Evolutionary conservation across 257 asterid genomes (phyloP).

Genomic region (Solanum sitiens): DNA sequence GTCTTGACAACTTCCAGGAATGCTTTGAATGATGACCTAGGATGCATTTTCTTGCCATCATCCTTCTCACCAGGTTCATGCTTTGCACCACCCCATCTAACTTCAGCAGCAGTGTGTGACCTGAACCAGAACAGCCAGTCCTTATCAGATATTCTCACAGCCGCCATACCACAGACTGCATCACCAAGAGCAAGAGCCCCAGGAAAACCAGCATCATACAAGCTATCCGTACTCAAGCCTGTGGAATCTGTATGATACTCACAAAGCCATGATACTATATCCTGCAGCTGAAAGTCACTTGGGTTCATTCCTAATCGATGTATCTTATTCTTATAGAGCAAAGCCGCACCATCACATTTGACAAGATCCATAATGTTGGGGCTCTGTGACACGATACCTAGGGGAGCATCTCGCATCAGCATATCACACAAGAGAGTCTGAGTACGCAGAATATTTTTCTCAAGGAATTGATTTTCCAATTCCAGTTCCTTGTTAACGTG

Average conservation of each 20-base stretch:
- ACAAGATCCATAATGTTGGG: conserved; percentile 89
- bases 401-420: conserved; percentile 79
- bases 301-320: conserved; percentile 62
- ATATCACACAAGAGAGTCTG: conserved; percentile 88
- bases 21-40: conserved; percentile 84
- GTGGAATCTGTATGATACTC: conserved; percentile 84
- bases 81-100: conserved; percentile 93
- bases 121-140: conserved; percentile 98
- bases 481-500: conserved; percentile 90
- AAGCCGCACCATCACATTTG: conserved; percentile 74
- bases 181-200: conserved; percentile 85
- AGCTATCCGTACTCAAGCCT: conserved; percentile 84
- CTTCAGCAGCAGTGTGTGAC: conserved; percentile 75
- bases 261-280: conserved; percentile 75
- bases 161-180: conserved; percentile 90
- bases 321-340: conserved; percentile 44
- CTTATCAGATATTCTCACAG: conserved; percentile 59
- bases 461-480: conserved; percentile 64
- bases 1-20: conserved; percentile 81
- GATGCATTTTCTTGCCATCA: conserved; percentile 84
- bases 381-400: conserved; percentile 79
- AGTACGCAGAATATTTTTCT: conserved; percentile 76
- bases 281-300: conserved; percentile 53
- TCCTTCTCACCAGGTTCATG: conserved; percentile 69
- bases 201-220: conserved; percentile 80